Base-by-base conservation (phyloP, 208 protist genomes). In the Kentomonas sorsogonicus region DNA sequence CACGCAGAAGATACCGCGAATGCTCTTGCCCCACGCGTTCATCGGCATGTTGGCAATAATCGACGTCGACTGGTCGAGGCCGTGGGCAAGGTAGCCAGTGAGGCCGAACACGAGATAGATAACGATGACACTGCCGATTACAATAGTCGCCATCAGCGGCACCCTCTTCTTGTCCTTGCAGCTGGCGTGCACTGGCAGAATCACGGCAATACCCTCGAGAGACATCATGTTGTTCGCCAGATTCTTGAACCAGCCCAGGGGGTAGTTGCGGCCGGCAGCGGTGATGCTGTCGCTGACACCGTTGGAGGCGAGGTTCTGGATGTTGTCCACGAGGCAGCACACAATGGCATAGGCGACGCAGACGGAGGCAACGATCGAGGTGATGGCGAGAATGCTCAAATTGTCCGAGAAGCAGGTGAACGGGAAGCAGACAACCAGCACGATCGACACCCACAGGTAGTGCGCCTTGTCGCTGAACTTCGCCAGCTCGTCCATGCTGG, bases 191-290 rank as follows among this genome's bases (percentile, higher is more conserved):
- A 91, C 84, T 3, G 84, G 80, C 11, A 91, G 68, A 1, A 91
- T 64, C 11, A 86, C 67, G 39, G 73, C 77, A 47, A 89, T 91
- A 25, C 80, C 84, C 68, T 91, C 84, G 50, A 91, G 53, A 43
- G 76, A 61, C 69, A 89, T 85, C 74, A 86, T 88, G 65, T 88
- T 79, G 57, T 80, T 80, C 16, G 80, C 74, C 18, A 91, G 69
- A 51, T 81, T 86, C 46, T 86, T 71, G 66, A 89, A 74, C 66
- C 73, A 85, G 44, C 74, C 55, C 44, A 75, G 63, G 36, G 68
- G 68, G 53, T 76, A 56, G 41, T 72, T 44, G 45, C 58, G 27
- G 23, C 79, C 71, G 1, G 38, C 55, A 26, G 52, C 34, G 15
- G 41, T 34, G 23, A 33, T 38, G 50, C 69, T 40, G 0, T 65